Base-by-base conservation (phyloP, 371 early-diverging fungal genomes). In the Gilbertella persicaria region DNA sequence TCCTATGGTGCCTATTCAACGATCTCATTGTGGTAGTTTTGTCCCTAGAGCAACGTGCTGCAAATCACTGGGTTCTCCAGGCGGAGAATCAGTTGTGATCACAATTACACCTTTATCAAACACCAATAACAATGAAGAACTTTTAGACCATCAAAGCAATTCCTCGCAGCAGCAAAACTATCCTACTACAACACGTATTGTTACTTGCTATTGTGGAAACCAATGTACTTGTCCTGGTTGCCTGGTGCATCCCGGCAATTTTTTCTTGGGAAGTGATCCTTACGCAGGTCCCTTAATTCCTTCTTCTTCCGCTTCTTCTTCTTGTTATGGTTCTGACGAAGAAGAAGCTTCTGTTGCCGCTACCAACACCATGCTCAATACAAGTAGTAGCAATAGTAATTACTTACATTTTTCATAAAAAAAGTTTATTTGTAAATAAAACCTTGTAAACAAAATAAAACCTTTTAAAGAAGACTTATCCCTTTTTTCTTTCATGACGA, bases 371-470 rank as follows among this genome's bases (percentile, higher is more conserved):
- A 33, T 13, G 3, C 13, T 33, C 13, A 8, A 33, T 28, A 28
- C 28, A 33, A 33, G 36, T 21, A 25, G 41, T 29, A 52, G 25
- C 24, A 42, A 35, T 26, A 43, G 33, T 25, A 37, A 53, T 29
- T 45, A 37, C 28, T 19, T 53, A n/a, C 33, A 37, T n/a, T 53
- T 53, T 30, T 35, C 28, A 47, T 45, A 45, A 33, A 33, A 33
- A 33, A 10, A 2, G 8, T 33, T 47, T 96, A 66, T 84, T 86
- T 61, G 69, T 79, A 51, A 73, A 67, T 50, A 88, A 89, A 68
- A 86, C 95, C 33, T n/a, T 33, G 33, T 33, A 33, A 33, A 33
- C 33, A 33, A 33, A 13, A 33, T 12, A 33, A 33, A 2, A 33
- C 3, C 33, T n/a, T n/a, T n/a, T n/a, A n/a, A n/a, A n/a, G n/a